Evolutionary conservation across 2,329 filamentous ascomycete species (phyloP).

Genomic region (Stachybotrys elegans): DNA sequence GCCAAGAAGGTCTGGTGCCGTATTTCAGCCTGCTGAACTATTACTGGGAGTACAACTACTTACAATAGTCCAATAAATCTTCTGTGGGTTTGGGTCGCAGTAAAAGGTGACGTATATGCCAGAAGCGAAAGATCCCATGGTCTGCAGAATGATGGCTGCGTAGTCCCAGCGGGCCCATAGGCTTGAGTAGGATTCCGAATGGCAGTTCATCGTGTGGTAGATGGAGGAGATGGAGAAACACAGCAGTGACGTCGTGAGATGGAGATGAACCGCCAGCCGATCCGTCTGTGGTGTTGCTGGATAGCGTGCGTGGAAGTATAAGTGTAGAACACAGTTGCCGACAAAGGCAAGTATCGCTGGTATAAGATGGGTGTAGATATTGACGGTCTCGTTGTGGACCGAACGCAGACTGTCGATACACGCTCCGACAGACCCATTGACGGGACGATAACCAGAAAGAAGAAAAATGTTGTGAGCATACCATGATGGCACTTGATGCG

Average conservation of each 20-base stretch:
- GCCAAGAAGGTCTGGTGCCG: neutral
- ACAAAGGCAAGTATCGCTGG: constrained; percentile 29
- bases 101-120: constrained; percentile 32
- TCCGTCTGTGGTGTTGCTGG: neutral
- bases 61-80: constrained; percentile 28
- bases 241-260: neutral
- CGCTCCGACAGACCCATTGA: constrained; percentile 25
- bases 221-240: constrained; percentile 13
- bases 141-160: constrained; percentile 27
- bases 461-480: constrained; percentile 12
- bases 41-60: no score
- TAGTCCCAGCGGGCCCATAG: constrained; percentile 29
- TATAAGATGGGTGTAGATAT: constrained; percentile 32
- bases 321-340: neutral
- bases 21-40: no score
- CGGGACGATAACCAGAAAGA: constrained; percentile 31
- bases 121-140: constrained; percentile 25
- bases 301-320: neutral
- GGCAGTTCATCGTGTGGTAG: constrained; percentile 19
- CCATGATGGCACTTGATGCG: constrained; percentile 16
- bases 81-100: constrained; percentile 22
- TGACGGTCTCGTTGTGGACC: constrained; percentile 27
- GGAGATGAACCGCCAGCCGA: neutral
- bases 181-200: constrained; percentile 7
- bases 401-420: constrained; percentile 35